Conservation (phyloP, 2,329 filamentous ascomycete species). For the Aspergillus puulaauensis region DNA sequence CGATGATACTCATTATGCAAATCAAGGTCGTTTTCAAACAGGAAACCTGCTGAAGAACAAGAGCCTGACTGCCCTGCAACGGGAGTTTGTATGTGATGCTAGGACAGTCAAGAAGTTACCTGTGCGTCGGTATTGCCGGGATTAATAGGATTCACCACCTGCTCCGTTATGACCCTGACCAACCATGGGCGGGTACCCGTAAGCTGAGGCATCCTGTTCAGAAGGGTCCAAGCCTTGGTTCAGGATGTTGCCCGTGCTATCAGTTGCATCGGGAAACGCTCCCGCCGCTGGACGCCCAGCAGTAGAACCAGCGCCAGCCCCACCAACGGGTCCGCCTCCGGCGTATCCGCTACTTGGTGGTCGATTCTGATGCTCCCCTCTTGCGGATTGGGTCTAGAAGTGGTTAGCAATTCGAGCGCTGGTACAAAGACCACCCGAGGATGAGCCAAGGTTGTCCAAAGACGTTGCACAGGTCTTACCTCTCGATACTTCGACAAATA, state of each 20-base stretch:
- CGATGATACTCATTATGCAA: constrained; percentile 2
- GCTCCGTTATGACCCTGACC: constrained; percentile 49
- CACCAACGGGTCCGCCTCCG: constrained; percentile 39
- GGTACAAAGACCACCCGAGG: constrained; percentile 27
- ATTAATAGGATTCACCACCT: constrained; percentile 45
- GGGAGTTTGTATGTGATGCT: not conserved
- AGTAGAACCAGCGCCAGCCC: constrained; percentile 28
- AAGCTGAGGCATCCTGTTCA: constrained; percentile 45
- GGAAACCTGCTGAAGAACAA: not conserved
- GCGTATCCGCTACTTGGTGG: constrained; percentile 51
- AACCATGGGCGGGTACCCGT: constrained; percentile 49
- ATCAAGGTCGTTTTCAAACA: not conserved
- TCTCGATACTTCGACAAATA: constrained; percentile 97
- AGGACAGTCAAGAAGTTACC: constrained; percentile 6
- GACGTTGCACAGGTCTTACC: constrained; percentile 61
- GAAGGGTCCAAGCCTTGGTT: constrained; percentile 44
- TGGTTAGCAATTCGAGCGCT: constrained; percentile 27
- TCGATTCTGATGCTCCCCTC: constrained; percentile 64
- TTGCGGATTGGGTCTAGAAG: constrained; percentile 73
- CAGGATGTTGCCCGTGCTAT: constrained; percentile 46
- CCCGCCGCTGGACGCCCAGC: constrained; percentile 31
- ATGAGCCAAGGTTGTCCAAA: constrained; percentile 13
- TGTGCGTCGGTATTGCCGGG: constrained; percentile 6
- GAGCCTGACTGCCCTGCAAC: not conserved
- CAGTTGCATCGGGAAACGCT: constrained; percentile 39